Evolutionary conservation across 768 basidiomycete species (phyloP).

Genomic region (Amanita inopinata): DNA sequence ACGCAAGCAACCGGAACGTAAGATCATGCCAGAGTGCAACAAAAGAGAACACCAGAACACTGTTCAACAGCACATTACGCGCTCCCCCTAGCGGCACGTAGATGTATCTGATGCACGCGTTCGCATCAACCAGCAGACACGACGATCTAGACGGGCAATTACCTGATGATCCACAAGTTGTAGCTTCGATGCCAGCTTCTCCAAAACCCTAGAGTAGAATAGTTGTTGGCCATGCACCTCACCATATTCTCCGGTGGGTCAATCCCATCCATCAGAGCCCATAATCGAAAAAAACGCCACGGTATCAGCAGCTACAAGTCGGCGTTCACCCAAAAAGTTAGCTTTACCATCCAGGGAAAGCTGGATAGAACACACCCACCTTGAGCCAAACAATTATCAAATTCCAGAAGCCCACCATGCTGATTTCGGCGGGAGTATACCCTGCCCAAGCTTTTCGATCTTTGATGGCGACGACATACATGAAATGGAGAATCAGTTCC

Average conservation of each 20-base stretch:
- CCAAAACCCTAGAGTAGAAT: slow-evolving; percentile 91
- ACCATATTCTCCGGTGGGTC: slow-evolving; percentile 99
- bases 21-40: slow-evolving; percentile 98
- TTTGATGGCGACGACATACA: slow-evolving; percentile 97
- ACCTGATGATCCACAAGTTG: slow-evolving; percentile 93
- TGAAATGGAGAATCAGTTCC: slow-evolving; percentile 87
- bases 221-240: slow-evolving; percentile 97
- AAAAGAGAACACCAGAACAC: slow-evolving; percentile 82
- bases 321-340: slow-evolving; percentile 1
- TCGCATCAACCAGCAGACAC: slow-evolving; percentile 4
- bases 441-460: slow-evolving; percentile 77
- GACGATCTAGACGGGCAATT: slow-evolving; percentile 4
- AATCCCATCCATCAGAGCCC: slow-evolving; percentile 81
- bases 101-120: slow-evolving; percentile 61
- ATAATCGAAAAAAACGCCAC: slow-evolving; percentile 95
- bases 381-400: slow-evolving; percentile 94
- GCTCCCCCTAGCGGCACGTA: slow-evolving; percentile 88
- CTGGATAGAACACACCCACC: slow-evolving; percentile 32
- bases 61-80: slow-evolving; percentile 44
- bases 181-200: slow-evolving; percentile 93
- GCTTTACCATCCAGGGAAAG: neutral
- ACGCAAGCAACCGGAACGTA: slow-evolving; percentile 76
- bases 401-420: slow-evolving; percentile 97
- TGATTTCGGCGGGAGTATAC: slow-evolving; percentile 67
- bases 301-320: slow-evolving; percentile 72